Evolutionary conservation across 2,329 filamentous ascomycete genomes (phyloP), one percentile per base, ranked within the genome.

Genomic region (Herpotrichia juniperi): DNA sequence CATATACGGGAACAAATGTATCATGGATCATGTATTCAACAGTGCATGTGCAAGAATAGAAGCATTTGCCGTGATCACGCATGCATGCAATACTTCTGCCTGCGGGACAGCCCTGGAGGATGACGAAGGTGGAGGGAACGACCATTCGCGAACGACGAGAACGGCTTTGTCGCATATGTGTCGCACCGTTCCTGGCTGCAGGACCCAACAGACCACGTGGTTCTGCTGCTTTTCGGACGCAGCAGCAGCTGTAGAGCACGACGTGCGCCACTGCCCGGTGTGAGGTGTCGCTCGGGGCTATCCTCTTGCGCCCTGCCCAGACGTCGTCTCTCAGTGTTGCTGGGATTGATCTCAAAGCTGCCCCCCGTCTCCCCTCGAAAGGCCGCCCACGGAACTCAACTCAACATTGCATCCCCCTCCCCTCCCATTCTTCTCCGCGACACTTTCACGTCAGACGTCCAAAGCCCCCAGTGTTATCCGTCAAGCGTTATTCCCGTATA

Each of bases 391-490:
- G 37, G 42, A 46, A 17, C 51, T 48, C 48, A 46, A 51, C 51
- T 40, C 44, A 44, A 47, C 46, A 21, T 16, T 40, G 14, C 17
- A 47, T 28, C 35, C 9, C 16, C 21, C 51, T 40, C 42, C 40
- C 32, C 42, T 46, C 52, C 34, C 46, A 39, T 51, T 46, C 51
- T 42, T 45, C 48, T 42, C 34, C 34, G 31, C 32, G 26, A 35
- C 37, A 37, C 48, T 19, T n/a, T 42, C 44, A 10, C 46, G 31
- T 26, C 52, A 26, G 43, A 46, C 17, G 47, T 42, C 50, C 44
- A 39, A 14, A 8, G 17, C 21, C 37, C 37, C 30, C 62, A 63
- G 61, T 62, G 55, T 59, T 66, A 63, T 56, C 45, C 21, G 35
- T 46, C 43, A 56, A 59, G 46, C 53, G 48, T 52, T 58, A 60